Evolutionary conservation across 1,139 yeast species (phyloP).

Genomic region (Groenewaldozyma auringiensis): DNA sequence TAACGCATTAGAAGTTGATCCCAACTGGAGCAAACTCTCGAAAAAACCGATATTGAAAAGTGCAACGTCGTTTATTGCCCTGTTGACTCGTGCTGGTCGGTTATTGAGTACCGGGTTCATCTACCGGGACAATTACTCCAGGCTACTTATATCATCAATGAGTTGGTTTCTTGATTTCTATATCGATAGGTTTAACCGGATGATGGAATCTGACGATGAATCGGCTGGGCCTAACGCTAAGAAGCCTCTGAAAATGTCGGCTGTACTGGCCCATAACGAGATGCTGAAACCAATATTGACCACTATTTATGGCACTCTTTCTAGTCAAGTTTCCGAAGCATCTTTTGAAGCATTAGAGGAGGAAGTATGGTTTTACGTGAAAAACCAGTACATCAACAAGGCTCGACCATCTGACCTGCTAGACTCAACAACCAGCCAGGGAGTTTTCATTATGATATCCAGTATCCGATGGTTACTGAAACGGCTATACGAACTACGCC

Average conservation of each 20-base stretch:
- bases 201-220: constrained; percentile 17
- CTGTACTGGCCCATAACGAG: constrained; percentile 13
- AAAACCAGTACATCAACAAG: constrained; percentile 9
- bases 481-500: constrained; percentile 18
- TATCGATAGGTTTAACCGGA: constrained; percentile 15
- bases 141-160: constrained; percentile 25
- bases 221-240: constrained; percentile 5
- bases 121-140: constrained; percentile 32
- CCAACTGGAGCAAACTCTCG: constrained; percentile 26
- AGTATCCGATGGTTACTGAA: constrained; percentile 23
- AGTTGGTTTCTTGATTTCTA: constrained; percentile 18
- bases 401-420: constrained; percentile 18
- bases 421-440: constrained; percentile 19
- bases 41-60: constrained; percentile 29
- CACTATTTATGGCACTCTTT: not conserved
- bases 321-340: not conserved
- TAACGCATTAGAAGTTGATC: constrained; percentile 21
- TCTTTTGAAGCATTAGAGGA: constrained; percentile 11
- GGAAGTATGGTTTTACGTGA: constrained; percentile 13
- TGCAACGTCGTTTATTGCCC: constrained; percentile 23
- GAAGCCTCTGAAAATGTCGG: constrained; percentile 10
- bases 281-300: constrained; percentile 8
- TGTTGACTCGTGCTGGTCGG: constrained; percentile 26
- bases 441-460: constrained; percentile 21
- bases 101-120: constrained; percentile 30